Conservation (phyloP, 805 yeast species). For the Henningerozyma blattae region DNA sequence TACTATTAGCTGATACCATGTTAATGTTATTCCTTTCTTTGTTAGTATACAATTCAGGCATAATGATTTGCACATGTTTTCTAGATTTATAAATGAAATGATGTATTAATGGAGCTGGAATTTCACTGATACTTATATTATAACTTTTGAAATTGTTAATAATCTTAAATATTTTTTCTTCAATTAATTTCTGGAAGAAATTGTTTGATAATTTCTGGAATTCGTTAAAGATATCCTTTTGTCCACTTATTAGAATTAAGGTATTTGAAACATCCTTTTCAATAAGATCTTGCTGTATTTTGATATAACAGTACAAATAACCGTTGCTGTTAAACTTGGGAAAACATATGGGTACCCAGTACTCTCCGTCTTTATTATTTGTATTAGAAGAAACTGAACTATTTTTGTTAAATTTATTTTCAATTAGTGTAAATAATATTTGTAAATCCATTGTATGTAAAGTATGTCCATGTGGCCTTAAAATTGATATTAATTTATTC, state of each 20-base stretch:
- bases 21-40: background rate
- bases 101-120: slow-evolving; percentile 46
- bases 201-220: slow-evolving; percentile 49
- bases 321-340: slow-evolving; percentile 87
- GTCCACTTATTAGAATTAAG: slow-evolving; percentile 37
- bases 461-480: slow-evolving; percentile 69
- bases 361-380: slow-evolving; percentile 42
- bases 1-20: slow-evolving; percentile 4
- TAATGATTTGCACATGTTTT: slow-evolving; percentile 38
- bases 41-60: slow-evolving; percentile 16
- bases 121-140: slow-evolving; percentile 37
- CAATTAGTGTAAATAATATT: slow-evolving; percentile 58
- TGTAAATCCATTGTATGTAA: slow-evolving; percentile 75
- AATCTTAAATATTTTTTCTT: background rate
- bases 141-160: slow-evolving; percentile 13
- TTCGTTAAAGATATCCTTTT: slow-evolving; percentile 67
- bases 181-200: slow-evolving; percentile 27
- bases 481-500: slow-evolving; percentile 51
- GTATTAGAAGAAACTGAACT: too few species aligned
- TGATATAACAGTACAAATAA: slow-evolving; percentile 71
- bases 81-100: slow-evolving; percentile 78
- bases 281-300: too few species aligned
- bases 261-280: slow-evolving; percentile 29
- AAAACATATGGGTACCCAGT: slow-evolving; percentile 89
- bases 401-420: slow-evolving; percentile 25